Percentiles rank a stretch among this genome's conserved stretches.
These are phyloP conservation scores for Brassica hybrid DNA, from an alignment of 441 rosid genomes.

Conservation along the genomic window DNA sequence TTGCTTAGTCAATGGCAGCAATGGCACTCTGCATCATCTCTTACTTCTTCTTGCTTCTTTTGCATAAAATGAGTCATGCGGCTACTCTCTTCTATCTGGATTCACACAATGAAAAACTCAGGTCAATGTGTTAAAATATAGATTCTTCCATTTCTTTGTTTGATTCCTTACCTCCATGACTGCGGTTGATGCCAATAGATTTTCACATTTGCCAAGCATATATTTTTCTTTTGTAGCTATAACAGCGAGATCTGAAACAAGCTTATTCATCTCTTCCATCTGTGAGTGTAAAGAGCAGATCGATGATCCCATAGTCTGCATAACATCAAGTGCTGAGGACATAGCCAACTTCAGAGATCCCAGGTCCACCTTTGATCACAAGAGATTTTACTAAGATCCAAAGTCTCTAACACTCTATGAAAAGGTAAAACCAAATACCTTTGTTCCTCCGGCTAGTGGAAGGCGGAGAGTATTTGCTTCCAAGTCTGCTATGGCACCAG, in stretches of 20 bases:
- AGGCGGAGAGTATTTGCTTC: conserved; percentile 89
- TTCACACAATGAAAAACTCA: conserved; percentile 20
- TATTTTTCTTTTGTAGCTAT: conserved; percentile 56
- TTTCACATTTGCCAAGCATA: conserved; percentile 67
- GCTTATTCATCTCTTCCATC: conserved; percentile 61
- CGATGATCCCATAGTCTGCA: conserved; percentile 84
- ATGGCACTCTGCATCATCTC: conserved; percentile 23
- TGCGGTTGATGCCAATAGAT: conserved; percentile 61
- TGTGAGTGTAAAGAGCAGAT: conserved; percentile 63
- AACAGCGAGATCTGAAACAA: conserved; percentile 69
- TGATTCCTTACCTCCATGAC: conserved; percentile 64
- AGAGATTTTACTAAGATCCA: conserved; percentile 4
- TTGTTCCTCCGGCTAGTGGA: conserved; percentile 86
- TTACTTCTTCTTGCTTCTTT: conserved; percentile 40
- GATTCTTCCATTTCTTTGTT: neutral
- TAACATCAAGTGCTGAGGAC: conserved; percentile 83
- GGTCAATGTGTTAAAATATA: neutral
- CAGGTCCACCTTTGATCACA: conserved; percentile 63
- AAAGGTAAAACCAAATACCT: no score
- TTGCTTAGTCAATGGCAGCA: conserved; percentile 28
- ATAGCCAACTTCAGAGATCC: conserved; percentile 74
- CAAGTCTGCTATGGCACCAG: conserved; percentile 78
- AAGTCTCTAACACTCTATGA: neutral
- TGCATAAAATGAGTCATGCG: conserved; percentile 68
- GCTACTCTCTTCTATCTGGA: conserved; percentile 75